Evolutionary conservation across 169 alveolate species (phyloP).

Genomic region (Eimeria praecox): DNA sequence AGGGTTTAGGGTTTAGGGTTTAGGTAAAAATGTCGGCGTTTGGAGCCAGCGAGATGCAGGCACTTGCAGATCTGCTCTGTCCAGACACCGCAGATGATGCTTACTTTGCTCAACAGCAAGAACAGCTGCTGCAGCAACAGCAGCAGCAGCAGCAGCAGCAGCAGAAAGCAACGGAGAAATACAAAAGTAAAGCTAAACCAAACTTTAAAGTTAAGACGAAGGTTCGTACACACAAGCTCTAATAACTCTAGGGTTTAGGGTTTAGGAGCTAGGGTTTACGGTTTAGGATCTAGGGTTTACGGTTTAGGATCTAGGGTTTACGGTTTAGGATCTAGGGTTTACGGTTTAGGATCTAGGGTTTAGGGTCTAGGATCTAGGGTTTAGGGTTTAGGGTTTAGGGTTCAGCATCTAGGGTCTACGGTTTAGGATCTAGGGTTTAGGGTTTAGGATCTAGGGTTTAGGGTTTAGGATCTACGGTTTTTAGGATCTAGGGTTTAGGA

Average conservation of each 20-base stretch:
- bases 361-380: conserved; percentile 3
- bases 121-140: too few species aligned
- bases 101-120: too few species aligned
- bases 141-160: too few species aligned
- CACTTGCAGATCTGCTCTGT: conserved; percentile 56
- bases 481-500: conserved; percentile 26
- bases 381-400: conserved; percentile 42
- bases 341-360: conserved; percentile 33
- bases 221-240: neutral
- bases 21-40: neutral
- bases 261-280: conserved; percentile 21
- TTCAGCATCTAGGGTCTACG: too few species aligned
- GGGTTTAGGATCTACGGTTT: conserved; percentile 2
- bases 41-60: conserved; percentile 45
- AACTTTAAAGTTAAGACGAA: conserved; percentile 49
- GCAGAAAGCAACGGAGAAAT: neutral
- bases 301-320: conserved; percentile 27
- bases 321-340: conserved; percentile 2
- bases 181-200: conserved; percentile 48
- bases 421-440: conserved; percentile 14
- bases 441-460: conserved; percentile 27
- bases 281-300: conserved; percentile 9
- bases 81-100: conserved; percentile 35
- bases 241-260: neutral
- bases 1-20: neutral